Evolutionary conservation across 2,329 filamentous ascomycete species (phyloP), one percentile per base, ranked within the genome.

Genomic region (Hypoxylon sp.): DNA sequence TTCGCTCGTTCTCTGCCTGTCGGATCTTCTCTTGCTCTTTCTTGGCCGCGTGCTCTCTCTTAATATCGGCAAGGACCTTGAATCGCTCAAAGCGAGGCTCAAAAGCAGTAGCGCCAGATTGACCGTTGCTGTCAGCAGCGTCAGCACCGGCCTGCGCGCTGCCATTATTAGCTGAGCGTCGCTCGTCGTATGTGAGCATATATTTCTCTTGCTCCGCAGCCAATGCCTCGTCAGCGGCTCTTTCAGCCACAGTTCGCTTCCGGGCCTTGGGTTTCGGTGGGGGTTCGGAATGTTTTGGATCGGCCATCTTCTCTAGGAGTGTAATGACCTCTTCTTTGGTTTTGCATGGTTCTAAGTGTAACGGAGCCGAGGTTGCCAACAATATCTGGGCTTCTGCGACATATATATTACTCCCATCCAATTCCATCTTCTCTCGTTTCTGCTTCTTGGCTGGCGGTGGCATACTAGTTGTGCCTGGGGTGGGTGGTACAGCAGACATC

Each of bases 211-310:
- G 90, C 65, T 94, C 93, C 21, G 94, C 95, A 0, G 94, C 93
- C 65, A 93, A 86, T 0, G 96, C 95, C 80, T 99, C 94, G 76
- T 99, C 96, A 6, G 95, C 95, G 7, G 93, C 96, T 83, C 98
- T 89, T 77, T 99, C 95, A 7, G 96, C 96, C 17, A 97, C 91
- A 0, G 96, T 99, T 68, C 95, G 90, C 84, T 99, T 98, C 63
- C 96, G 87, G 6, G 90, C 91, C 84, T 97, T 98, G 2, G 94
- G 94, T 66, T 91, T 87, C 0, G 96, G 95, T 9, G 93, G 90
- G 46, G 89, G 84, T 53, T 91, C 88, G 30, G 89, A 87, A 78
- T 98, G 93, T 61, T 93, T 89, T 5, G 94, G 91, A 77, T 97
- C 92, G 19, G 88, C 85, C 72, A 95, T 84, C 17, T 86, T 84